Conservation (phyloP, 2,329 filamentous ascomycete species). For the Microascus cirrosus region DNA sequence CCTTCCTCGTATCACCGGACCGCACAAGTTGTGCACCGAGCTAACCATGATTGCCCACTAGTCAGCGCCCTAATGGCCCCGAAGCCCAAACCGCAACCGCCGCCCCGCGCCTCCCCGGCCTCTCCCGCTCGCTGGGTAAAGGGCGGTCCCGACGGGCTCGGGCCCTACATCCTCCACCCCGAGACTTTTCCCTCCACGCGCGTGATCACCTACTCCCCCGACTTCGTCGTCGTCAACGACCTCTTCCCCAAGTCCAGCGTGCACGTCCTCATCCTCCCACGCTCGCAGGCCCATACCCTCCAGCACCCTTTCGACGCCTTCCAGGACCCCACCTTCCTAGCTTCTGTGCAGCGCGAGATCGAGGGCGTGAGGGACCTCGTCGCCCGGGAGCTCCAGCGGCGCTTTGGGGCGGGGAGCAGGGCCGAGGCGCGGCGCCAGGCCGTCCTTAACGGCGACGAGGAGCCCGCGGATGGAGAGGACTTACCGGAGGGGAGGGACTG, state of each 20-base stretch:
- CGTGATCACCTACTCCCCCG: slow-evolving; percentile 55
- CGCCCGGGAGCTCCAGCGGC: slow-evolving; percentile 62
- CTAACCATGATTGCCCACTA: slow-evolving; percentile 6
- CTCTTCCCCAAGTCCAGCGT: slow-evolving; percentile 75
- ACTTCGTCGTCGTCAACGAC: slow-evolving; percentile 71
- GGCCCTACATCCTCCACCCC: slow-evolving; percentile 55
- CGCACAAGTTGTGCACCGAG: neutral
- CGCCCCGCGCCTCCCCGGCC: slow-evolving; percentile 22
- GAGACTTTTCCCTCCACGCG: slow-evolving; percentile 45
- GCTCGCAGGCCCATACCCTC: slow-evolving; percentile 46
- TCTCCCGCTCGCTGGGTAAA: slow-evolving; percentile 2
- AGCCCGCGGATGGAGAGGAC: slow-evolving; percentile 26
- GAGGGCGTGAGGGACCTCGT: slow-evolving; percentile 52
- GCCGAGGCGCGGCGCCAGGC: slow-evolving; percentile 53
- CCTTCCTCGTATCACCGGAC: neutral
- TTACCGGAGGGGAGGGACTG: slow-evolving; percentile 71
- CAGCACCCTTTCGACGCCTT: slow-evolving; percentile 72
- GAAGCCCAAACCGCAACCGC: slow-evolving; percentile 20
- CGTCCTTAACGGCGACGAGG: slow-evolving; percentile 49
- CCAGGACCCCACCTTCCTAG: slow-evolving; percentile 53
- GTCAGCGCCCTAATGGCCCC: slow-evolving; percentile 25
- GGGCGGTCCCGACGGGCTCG: slow-evolving; percentile 44
- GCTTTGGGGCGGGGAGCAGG: slow-evolving; percentile 51
- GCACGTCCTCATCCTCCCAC: slow-evolving; percentile 81
- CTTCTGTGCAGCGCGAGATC: slow-evolving; percentile 48